These are phyloP conservation scores for Hypericum perforatum DNA, from an alignment of 345 rosid genomes.

Conservation along the genomic window DNA sequence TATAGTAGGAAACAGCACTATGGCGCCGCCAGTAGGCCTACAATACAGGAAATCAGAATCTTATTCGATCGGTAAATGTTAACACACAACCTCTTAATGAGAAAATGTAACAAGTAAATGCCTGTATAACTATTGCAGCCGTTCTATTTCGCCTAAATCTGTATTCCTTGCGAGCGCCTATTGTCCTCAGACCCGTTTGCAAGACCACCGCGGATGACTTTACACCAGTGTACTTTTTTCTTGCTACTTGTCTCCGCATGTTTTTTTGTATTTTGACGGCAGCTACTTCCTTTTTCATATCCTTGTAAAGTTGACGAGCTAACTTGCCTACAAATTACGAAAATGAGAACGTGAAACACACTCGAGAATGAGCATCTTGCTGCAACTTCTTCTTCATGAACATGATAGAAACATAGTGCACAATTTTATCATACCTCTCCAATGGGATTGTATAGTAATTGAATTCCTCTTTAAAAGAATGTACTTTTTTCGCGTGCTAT, in stretches of 20 bases:
- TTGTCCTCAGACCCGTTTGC: constrained; percentile 53
- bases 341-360: constrained; percentile 1
- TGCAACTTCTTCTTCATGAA: no score
- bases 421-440: constrained; percentile 55
- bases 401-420: no score
- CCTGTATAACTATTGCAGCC: constrained; percentile 62
- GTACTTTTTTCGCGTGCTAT: constrained; percentile 37
- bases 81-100: background rate
- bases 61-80: constrained; percentile 15
- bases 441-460: constrained; percentile 52
- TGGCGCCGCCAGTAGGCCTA: no score
- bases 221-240: constrained; percentile 26
- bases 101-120: constrained; percentile 11
- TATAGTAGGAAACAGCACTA: constrained; percentile 32
- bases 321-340: constrained; percentile 36
- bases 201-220: constrained; percentile 47
- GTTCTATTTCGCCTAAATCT: no score
- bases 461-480: constrained; percentile 36
- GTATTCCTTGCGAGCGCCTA: constrained; percentile 38
- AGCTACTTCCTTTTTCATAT: constrained; percentile 43
- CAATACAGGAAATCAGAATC: constrained; percentile 9
- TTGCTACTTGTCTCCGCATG: constrained; percentile 50
- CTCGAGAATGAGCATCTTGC: no score
- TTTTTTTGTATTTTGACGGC: constrained; percentile 65
- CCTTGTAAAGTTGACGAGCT: constrained; percentile 27